These are phyloP conservation scores for Thyridium curvatum DNA, from an alignment of 2,329 filamentous ascomycete genomes.

Conservation along the genomic window DNA sequence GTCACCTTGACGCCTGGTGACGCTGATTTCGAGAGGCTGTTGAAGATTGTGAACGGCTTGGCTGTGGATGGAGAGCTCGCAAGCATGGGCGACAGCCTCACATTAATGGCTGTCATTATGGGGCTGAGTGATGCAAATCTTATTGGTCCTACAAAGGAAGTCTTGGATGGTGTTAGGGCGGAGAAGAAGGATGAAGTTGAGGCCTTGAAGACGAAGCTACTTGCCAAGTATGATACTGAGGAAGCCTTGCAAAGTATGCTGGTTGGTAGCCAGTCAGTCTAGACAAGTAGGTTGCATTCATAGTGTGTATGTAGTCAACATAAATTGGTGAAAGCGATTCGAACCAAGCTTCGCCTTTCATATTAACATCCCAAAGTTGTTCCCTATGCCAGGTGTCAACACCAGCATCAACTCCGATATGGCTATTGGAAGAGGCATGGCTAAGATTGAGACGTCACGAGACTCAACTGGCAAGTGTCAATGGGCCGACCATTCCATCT, in stretches of 20 bases:
- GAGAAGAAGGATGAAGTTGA: conserved; percentile 5
- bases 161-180: conserved; percentile 5
- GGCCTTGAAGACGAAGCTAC: conserved; percentile 5
- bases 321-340: no score
- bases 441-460: no score
- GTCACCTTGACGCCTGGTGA: conserved; percentile 7
- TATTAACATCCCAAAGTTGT: no score
- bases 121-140: conserved; percentile 8
- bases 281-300: no score
- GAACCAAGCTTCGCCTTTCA: no score
- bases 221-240: conserved; percentile 7
- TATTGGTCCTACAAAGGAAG: conserved; percentile 7
- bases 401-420: no score
- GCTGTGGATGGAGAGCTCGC: conserved; percentile 8
- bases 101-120: conserved; percentile 8
- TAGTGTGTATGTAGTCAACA: no score
- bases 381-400: no score
- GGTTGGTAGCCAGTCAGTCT: not conserved
- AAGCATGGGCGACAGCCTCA: conserved; percentile 5
- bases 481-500: no score
- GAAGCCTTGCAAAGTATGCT: conserved; percentile 1
- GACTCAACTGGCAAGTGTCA: no score
- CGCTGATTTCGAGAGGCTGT: conserved; percentile 9
- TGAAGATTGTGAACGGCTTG: conserved; percentile 10
- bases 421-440: no score